A percentile compares a stretch with the other conserved stretches of the same genome.
These are phyloP conservation scores for Adansonia rubrostipa DNA, from an alignment of 441 rosid genomes.

Conservation along the genomic window DNA sequence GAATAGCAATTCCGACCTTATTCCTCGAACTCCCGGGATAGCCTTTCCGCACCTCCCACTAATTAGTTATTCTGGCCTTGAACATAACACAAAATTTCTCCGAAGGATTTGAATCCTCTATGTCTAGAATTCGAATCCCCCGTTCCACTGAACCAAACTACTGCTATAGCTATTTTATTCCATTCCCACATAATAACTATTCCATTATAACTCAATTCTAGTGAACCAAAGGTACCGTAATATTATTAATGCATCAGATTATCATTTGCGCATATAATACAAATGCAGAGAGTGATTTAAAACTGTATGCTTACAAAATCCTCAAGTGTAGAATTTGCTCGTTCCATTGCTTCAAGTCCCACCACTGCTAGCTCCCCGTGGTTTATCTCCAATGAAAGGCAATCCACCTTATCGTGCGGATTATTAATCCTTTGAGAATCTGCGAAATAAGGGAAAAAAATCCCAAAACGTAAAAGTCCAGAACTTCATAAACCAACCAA, in stretches of 20 bases:
- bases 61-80: no score
- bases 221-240: no score
- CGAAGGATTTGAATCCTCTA: no score
- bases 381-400: conserved; percentile 25
- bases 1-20: no score
- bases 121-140: no score
- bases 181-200: no score
- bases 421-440: conserved; percentile 31
- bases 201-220: no score
- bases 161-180: no score
- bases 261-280: neutral
- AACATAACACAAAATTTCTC: no score
- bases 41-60: no score
- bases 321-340: conserved; percentile 29
- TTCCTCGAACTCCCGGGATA: no score
- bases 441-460: conserved; percentile 20
- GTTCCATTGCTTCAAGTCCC: conserved; percentile 77
- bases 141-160: no score
- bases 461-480: neutral
- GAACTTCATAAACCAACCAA: neutral
- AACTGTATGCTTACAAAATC: conserved; percentile 16
- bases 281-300: neutral
- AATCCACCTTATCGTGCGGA: conserved; percentile 29
- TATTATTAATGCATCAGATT: neutral
- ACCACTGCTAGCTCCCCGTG: conserved; percentile 47